Percentiles rank a stretch among this genome's conserved stretches.
Conservation (phyloP, 257 asterid species). For the Salvia rosmarinus region DNA sequence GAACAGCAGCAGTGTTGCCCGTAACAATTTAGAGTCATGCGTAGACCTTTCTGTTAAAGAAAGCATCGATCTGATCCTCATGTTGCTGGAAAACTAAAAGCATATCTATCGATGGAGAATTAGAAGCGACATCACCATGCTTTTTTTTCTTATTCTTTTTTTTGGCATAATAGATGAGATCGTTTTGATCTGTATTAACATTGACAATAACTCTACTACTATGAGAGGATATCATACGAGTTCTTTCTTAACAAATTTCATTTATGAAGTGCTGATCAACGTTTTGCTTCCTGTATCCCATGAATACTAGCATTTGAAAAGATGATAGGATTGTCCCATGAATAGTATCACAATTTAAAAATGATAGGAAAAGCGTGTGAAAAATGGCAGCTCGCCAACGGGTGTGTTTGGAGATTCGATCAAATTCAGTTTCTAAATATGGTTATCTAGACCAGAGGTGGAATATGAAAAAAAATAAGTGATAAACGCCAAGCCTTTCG, state of each 20-base stretch:
- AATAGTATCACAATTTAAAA: no score
- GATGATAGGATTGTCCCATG: no score
- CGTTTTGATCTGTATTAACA: neutral
- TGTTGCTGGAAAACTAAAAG: constrained; percentile 66
- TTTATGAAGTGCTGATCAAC: neutral
- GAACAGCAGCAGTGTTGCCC: constrained; percentile 42
- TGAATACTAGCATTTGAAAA: neutral
- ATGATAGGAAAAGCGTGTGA: neutral
- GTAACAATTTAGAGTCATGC: constrained; percentile 68
- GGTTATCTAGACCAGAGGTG: no score
- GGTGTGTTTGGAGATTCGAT: neutral
- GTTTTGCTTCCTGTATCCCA: neutral
- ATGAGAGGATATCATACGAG: constrained; percentile 10
- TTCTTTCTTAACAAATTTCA: neutral
- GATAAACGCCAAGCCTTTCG: no score
- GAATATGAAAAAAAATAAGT: no score
- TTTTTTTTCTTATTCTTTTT: neutral
- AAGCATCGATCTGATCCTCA: constrained; percentile 67
- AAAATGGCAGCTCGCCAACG: neutral
- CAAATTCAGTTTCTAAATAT: neutral
- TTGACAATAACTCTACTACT: neutral
- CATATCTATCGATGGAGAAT: constrained; percentile 46
- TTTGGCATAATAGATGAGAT: constrained; percentile 27
- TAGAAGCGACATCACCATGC: constrained; percentile 28
- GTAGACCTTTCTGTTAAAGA: constrained; percentile 71